Evolutionary conservation across 2,329 filamentous ascomycete species (phyloP).

Genomic region (Ophiosphaerella herpotricha): DNA sequence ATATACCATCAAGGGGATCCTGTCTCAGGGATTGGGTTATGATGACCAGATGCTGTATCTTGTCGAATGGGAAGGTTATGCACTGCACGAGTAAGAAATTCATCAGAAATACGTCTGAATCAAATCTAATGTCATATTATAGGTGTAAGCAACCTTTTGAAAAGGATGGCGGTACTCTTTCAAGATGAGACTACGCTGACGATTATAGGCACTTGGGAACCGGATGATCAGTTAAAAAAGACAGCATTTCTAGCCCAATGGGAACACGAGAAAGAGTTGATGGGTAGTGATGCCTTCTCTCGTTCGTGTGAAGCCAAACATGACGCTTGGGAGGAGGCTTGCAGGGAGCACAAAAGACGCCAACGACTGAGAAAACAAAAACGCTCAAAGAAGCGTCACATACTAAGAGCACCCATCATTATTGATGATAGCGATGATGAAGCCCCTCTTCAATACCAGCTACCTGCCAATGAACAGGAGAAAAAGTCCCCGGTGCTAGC

Average conservation of each 20-base stretch:
- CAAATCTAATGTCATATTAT: conserved; percentile 9
- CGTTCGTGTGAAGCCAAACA: conserved; percentile 14
- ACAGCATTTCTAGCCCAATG: conserved; percentile 14
- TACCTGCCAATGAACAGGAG: conserved; percentile 1
- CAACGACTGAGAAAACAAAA: conserved; percentile 15
- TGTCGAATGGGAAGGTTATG: conserved; percentile 67
- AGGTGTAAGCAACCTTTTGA: too few species aligned
- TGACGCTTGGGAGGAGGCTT: conserved; percentile 10
- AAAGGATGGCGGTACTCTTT: too few species aligned
- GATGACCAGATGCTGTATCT: conserved; percentile 55
- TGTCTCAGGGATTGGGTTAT: conserved; percentile 52
- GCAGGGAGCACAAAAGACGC: conserved; percentile 1
- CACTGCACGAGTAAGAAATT: conserved; percentile 41
- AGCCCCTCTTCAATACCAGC: conserved; percentile 3
- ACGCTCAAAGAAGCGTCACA: conserved; percentile 22
- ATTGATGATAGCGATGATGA: conserved; percentile 20
- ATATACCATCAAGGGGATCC: conserved; percentile 28
- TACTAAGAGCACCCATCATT: conserved; percentile 4
- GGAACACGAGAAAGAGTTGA: conserved; percentile 10
- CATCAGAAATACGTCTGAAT: not conserved
- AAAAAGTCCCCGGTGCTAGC: not conserved
- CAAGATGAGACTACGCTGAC: not conserved
- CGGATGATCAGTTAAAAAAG: conserved; percentile 16
- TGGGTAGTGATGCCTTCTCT: conserved; percentile 8
- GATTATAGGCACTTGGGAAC: conserved; percentile 35